Evolutionary conservation across 257 asterid species (phyloP), one percentile per base, ranked within the genome.

Genomic region (Leptodermis oblonga): DNA sequence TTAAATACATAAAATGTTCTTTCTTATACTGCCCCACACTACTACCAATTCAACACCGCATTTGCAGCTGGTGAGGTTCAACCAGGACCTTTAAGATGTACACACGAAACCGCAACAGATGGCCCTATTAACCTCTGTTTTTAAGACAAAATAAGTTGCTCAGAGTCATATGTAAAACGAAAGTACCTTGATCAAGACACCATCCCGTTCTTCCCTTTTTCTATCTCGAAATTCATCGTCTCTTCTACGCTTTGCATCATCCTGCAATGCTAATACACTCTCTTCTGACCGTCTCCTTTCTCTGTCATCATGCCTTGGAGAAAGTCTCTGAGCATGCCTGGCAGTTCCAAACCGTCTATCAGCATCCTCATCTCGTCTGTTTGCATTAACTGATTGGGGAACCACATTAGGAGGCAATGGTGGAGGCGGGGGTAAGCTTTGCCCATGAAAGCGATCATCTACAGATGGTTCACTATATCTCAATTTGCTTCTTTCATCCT

Each of bases 381-480:
- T 77, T 33, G 89, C 81, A 80, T 63, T 83, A 62, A 94, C 73
- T 52, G 97, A 91, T 67, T 89, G 97, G 45, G 97, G 99, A 73
- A 87, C 81, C 58, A 91, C 79, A 56, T 94, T 91, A 66, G 97
- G 97, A 30, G 96, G 96, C 76, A 94, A 75, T 63, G 99, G 99
- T 18, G 99, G 99, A 68, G 99, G 99, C 22, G 99, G 99, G 46
- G 97, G 99, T 79, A 94, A 83, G 74, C 85, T 74, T 75, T 87
- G 96, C 70, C 86, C 95, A 69, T 85, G 92, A 72, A 85, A 82
- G 74, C 92, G 88, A 28, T 94, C 99, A 74, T 89, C 97, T 66
- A 72, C 69, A 34, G 88, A 75, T 14, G 81, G 74, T 69, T 92
- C 98, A 74, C 74, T 64, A 70, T 87, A 76, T 33, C 96, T 74